Base-by-base conservation (phyloP, 2,329 filamentous ascomycete genomes). In the Aureobasidium vineae region DNA sequence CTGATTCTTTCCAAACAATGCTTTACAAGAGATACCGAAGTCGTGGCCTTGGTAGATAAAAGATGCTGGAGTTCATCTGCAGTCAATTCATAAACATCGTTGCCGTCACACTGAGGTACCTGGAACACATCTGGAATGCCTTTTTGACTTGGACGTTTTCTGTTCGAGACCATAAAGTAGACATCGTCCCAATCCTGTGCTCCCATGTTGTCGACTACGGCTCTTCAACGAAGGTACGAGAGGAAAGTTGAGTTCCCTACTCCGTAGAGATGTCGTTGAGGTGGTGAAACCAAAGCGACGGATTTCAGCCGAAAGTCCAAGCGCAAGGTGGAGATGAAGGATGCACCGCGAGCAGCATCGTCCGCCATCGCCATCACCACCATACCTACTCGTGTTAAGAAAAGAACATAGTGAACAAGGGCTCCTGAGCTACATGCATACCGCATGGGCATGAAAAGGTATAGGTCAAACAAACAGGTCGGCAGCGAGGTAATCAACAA, bases 1-100 rank as follows among this genome's bases (percentile, higher is more conserved):
- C 57, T 45, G 10, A 67, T 67, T 26, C 66, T 64, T 16, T 67
- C 66, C 23, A 67, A 26, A 15, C 59, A 67, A 33, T 64, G 60
- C 31, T 56, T 57, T 2, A 53, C 33, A 28, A 54, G 40, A 16
- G 60, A 50, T 1, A 64, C 66, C 15, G 57, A 64, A 10, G 66
- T 67, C 49, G 36, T 40, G 4, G 66, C 38, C 3, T 33, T 41
- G 13, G 43, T 54, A 21, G 66, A 63, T 11, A 63, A 40, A 8
- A 67, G 36, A 36, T 63, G 57, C n/a, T 67, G 66, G 10, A 67
- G 31, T 23, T 67, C 66, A 16, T 63, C 52, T 6, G 33, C 50
- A 16, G 47, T 67, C 47, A 64, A 6, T 26, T 67, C 66, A 33
- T 33, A 67, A 3, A 67, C 47, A 41, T 67, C 52, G 10, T 67